Evolutionary conservation across 768 basidiomycete species (phyloP), one percentile per base, ranked within the genome.

Genomic region (Megacollybia marginata): DNA sequence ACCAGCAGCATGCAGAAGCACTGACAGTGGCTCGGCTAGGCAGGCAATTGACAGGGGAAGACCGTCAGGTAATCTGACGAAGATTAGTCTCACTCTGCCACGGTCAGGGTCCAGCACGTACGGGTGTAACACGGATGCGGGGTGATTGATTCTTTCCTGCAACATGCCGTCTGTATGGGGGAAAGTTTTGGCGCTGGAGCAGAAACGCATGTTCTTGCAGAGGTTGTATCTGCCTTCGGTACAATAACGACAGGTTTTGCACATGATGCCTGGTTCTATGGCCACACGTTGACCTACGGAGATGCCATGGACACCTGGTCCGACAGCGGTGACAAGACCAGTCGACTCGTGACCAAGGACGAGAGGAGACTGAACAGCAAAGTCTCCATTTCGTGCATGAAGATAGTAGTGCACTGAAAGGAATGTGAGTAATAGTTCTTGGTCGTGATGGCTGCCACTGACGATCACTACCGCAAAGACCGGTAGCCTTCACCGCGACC

Each of bases 111-210:
- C 33, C 42, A 32, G 12, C 8, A 79, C 90, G 64, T 65, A 93
- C 90, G 89, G 88, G 67, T 94, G 88, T 46, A 94, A 77, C 49
- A 90, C 79, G 55, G 85, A 75, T 0, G 81, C 85, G 15, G 92
- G 94, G 65, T 95, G 93, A 66, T 90, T 92, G 78, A 97, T 88
- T 55, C 75, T 72, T 46, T 80, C 78, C 64, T 92, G 89, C 32
- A 98, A 78, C 10, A 92, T 95, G 8, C 94, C 94, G 58, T 98
- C 94, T 28, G 85, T 74, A 62, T 98, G 94, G 47, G 94, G 94
- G 65, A 85, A 92, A 20, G 88, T 88, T 62, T 93, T 87, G 42
- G 94, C 94, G 52, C 83, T 87, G 54, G 82, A 84, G 56, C 87
- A 88, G 71, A 97, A 98, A 56, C 88, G 80, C 82, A 98, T 82